Conservation (phyloP, 305 asterid genomes). For the Ajuga reptans region DNA sequence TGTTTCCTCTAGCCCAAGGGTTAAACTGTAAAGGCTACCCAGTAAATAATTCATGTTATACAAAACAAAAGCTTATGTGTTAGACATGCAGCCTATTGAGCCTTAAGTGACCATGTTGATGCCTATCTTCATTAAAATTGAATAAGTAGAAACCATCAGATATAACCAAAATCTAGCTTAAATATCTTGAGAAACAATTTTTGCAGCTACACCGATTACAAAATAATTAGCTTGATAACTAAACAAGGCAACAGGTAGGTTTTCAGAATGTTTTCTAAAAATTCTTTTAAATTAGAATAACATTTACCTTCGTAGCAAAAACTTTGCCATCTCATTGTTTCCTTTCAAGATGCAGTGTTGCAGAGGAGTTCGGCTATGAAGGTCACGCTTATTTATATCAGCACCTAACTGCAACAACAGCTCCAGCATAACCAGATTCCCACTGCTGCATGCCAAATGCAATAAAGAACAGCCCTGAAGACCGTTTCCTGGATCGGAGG, state of each 20-base stretch:
- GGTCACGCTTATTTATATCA: conserved; percentile 65
- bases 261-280: background rate
- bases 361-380: conserved; percentile 81
- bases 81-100: background rate
- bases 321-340: conserved; percentile 65
- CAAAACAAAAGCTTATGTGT: background rate
- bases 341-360: conserved; percentile 81
- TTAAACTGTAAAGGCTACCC: background rate
- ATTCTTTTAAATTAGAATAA: background rate
- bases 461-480: conserved; percentile 71
- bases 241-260: background rate
- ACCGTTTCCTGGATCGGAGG: conserved; percentile 40
- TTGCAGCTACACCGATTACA: background rate
- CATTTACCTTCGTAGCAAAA: conserved; percentile 77
- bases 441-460: conserved; percentile 74
- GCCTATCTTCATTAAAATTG: background rate
- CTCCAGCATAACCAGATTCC: conserved; percentile 71
- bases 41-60: background rate
- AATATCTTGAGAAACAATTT: background rate
- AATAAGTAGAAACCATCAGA: background rate
- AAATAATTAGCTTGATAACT: background rate
- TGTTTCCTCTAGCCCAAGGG: background rate
- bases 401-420: conserved; percentile 85
- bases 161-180: background rate
- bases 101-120: background rate